Evolutionary conservation across 805 yeast genomes (phyloP).

Genomic region (Ogataea philodendri): DNA sequence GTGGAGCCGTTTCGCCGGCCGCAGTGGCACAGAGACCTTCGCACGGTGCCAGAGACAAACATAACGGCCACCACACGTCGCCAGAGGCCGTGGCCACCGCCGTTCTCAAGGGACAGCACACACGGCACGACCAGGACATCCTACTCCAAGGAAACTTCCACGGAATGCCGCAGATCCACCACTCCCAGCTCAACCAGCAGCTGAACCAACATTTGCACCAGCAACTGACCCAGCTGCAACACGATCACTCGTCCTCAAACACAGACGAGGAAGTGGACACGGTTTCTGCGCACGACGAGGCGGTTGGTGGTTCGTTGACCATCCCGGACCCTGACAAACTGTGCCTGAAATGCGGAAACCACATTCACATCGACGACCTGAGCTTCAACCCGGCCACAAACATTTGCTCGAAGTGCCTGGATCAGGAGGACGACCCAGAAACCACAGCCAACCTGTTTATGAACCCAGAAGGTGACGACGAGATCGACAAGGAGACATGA

Average conservation of each 20-base stretch:
- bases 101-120: conserved; percentile 17
- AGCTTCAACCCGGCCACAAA: conserved; percentile 29
- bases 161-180: conserved; percentile 25
- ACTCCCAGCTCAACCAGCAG: conserved; percentile 32
- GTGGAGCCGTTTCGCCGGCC: conserved; percentile 5
- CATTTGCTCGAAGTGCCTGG: conserved; percentile 28
- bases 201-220: conserved; percentile 30
- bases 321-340: conserved; percentile 30
- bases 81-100: conserved; percentile 23
- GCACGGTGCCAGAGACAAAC: conserved; percentile 1
- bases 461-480: conserved; percentile 27
- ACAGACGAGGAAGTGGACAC: conserved; percentile 17
- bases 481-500: conserved; percentile 12
- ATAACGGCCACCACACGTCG: conserved; percentile 6
- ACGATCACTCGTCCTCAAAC: conserved; percentile 11
- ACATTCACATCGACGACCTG: conserved; percentile 30
- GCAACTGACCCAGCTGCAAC: conserved; percentile 14
- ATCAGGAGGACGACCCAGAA: conserved; percentile 17
- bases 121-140: conserved; percentile 14
- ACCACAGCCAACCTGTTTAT: conserved; percentile 23
- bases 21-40: conserved; percentile 3
- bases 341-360: conserved; percentile 29
- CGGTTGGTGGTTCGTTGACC: conserved; percentile 24
- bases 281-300: conserved; percentile 13
- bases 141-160: conserved; percentile 16